Evolutionary conservation across 257 asterid species (phyloP).

Genomic region (Solanum virginianum): DNA sequence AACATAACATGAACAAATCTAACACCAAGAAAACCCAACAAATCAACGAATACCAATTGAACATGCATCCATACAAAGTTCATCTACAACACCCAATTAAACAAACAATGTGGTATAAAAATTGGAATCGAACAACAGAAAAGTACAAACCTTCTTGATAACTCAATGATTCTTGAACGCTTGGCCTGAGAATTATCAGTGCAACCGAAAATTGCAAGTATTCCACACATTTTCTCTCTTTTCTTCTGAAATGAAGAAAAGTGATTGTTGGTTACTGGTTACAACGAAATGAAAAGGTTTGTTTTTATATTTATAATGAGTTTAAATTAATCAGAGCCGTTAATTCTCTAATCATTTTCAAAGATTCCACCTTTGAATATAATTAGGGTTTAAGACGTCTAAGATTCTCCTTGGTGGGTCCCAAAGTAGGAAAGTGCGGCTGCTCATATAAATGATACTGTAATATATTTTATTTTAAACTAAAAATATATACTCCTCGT

Average conservation of each 20-base stretch:
- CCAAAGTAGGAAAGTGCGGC: not conserved
- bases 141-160: slow-evolving; percentile 63
- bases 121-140: not conserved
- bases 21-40: not conserved
- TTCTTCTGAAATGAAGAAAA: not conserved
- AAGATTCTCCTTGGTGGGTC: not conserved
- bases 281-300: not conserved
- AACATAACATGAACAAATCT: not conserved
- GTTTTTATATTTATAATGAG: too few relatives aligned
- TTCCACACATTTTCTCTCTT: slow-evolving; percentile 69
- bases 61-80: too few relatives aligned
- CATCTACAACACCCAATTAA: not conserved
- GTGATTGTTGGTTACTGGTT: not conserved
- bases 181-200: slow-evolving; percentile 64
- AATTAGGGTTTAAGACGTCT: not conserved
- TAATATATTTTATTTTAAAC: too few relatives aligned
- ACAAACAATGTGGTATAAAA: not conserved
- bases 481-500: too few relatives aligned
- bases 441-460: too few relatives aligned
- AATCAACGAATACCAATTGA: not conserved
- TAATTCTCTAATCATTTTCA: not conserved
- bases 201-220: slow-evolving; percentile 88
- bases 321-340: not conserved
- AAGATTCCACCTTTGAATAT: not conserved
- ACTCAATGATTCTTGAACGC: slow-evolving; percentile 82